Conservation (phyloP, 1,284 basidiomycete genomes). For the Exobasidium rhododendri region DNA sequence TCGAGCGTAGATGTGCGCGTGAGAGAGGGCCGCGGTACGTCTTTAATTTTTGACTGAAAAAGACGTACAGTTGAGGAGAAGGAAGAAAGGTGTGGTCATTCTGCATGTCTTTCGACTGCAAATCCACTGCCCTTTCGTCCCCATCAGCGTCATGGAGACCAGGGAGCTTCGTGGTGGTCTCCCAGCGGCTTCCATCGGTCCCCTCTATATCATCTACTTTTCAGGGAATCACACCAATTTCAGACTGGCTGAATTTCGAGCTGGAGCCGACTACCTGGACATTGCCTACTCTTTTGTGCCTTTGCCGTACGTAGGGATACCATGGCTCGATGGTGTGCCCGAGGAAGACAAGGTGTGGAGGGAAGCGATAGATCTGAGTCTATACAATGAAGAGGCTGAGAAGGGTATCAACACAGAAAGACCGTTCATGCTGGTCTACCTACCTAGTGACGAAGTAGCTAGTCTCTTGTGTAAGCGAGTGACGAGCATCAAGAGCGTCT, state of each 20-base stretch:
- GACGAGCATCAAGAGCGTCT: conserved; percentile 72
- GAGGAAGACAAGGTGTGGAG: conserved; percentile 16
- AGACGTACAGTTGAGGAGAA: conserved; percentile 2
- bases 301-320: conserved; percentile 20
- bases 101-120: conserved; percentile 15
- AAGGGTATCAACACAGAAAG: conserved; percentile 23
- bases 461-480: conserved; percentile 71
- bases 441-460: conserved; percentile 63
- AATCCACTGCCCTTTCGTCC: no score
- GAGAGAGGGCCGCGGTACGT: neutral
- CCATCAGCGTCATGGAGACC: neutral
- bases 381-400: neutral
- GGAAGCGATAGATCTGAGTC: neutral
- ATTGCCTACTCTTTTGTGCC: conserved; percentile 41
- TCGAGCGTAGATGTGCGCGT: no score
- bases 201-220: conserved; percentile 47
- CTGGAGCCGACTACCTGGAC: conserved; percentile 36
- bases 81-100: neutral
- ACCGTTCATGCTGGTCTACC: conserved; percentile 36
- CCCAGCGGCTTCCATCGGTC: conserved; percentile 30
- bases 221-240: conserved; percentile 39
- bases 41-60: neutral
- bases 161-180: conserved; percentile 8
- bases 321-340: conserved; percentile 9
- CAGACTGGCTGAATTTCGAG: conserved; percentile 43